phyloP scores from a whole-genome alignment of 306 rosid genomes.

The Pterocarpus macrocarpus region DNA sequence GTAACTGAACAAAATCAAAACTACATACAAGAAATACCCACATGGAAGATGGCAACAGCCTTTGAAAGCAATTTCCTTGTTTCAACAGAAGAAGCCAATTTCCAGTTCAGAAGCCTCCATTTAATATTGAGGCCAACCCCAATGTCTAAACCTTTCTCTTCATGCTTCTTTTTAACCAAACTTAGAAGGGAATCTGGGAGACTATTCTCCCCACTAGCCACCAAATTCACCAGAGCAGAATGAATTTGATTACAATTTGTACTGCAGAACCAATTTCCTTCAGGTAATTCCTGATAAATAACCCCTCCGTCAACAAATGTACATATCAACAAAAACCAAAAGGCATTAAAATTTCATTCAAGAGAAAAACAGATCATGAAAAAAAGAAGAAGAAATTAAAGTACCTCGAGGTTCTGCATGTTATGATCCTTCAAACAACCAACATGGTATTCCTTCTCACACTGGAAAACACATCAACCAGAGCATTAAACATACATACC shows the following conservation, averaged over 20 bases:
- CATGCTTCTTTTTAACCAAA: conserved; percentile 66
- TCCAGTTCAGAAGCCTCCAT: conserved; percentile 94
- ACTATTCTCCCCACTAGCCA: conserved; percentile 61
- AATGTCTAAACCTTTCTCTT: conserved; percentile 56
- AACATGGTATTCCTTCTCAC: conserved; percentile 95
- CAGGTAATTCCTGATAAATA: conserved; percentile 81
- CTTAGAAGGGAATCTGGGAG: conserved; percentile 69
- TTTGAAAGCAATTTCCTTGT: conserved; percentile 70
- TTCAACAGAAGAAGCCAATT: conserved; percentile 62
- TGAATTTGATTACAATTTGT: conserved; percentile 63
- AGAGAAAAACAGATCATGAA: not conserved
- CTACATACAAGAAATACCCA: conserved; percentile 50
- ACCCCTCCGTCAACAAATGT: conserved; percentile 23
- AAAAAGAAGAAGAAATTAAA: not conserved
- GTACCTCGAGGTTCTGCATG: conserved; percentile 81
- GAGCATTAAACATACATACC: not conserved
- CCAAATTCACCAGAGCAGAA: conserved; percentile 66
- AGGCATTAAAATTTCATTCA: not conserved
- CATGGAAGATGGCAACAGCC: conserved; percentile 89
- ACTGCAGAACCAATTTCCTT: conserved; percentile 92
- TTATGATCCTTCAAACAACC: conserved; percentile 89
- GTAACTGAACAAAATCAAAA: not conserved
- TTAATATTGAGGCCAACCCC: conserved; percentile 61
- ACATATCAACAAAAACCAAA: not conserved
- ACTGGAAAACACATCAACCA: conserved; percentile 57